Evolutionary conservation across 768 basidiomycete species (phyloP), one percentile per base, ranked within the genome.

Genomic region (Leccinum subtestaceum): DNA sequence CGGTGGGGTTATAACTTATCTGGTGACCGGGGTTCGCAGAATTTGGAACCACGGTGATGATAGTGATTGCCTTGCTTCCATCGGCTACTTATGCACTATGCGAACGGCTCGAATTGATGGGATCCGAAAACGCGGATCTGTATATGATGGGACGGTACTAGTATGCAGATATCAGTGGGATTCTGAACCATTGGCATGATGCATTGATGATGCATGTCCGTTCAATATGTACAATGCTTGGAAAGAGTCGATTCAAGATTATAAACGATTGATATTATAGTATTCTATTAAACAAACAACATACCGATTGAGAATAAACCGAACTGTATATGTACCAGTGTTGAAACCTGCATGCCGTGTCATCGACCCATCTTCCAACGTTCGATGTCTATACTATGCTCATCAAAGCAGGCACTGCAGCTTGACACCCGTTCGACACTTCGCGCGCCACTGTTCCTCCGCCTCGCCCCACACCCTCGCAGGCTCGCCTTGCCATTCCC

Each of bases 401-500:
- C 0, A n/a, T n/a, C 7, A 17, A 5, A 23, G 17, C 5, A 12
- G 21, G 21, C 11, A 49, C 29, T 51, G 25, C 17, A 51, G 2
- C n/a, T 34, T 34, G 11, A 25, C 25, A 11, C 3, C 8, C 19
- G 8, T 27, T 15, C 55, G 11, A 25, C 55, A 59, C 36, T 23
- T 56, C 0, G 19, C 12, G 8, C 34, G 53, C 64, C 64, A 65
- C 31, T 50, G 60, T 15, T 55, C 40, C 36, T 67, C 65, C 8
- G 62, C 60, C 0, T 64, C 62, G 1, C 32, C 32, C 62, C 65
- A 64, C 11, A 58, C 38, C 48, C 48, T 43, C 9, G n/a, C 34
- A 7, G 51, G 19, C 12, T 55, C 60, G 29, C 15, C 49, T 52
- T 67, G 66, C 66, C 63, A 67, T 21, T 34, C 59, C 66, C 66